Base-by-base conservation (phyloP, 1,284 basidiomycete genomes). In the Cryptococcus sp. region DNA sequence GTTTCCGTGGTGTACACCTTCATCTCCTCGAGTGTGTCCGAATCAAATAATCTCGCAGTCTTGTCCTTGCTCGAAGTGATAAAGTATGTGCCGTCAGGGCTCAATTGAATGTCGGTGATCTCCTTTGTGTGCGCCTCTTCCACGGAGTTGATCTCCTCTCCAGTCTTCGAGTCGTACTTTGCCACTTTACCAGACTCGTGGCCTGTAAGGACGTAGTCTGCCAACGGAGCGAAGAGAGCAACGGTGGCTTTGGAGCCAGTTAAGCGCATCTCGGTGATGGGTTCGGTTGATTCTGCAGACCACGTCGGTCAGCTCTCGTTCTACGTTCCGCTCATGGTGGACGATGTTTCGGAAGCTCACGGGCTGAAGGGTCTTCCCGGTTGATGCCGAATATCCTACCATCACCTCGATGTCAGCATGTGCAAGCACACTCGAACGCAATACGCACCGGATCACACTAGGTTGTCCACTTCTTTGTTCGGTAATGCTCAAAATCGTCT, bases 21-120 rank as follows among this genome's bases (percentile, higher is more conserved):
- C 81, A 99, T 88, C 50, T 94, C 88, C 68, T 87, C 85, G 23
- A 99, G 82, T 17, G 87, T 90, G 76, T 90, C 89, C 42, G 90
- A 89, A 75, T 96, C 92, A 73, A 95, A 91, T 79, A 96, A 83
- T 81, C 92, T 87, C 23, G 96, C 91, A 40, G 87, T 88, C 82
- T 99, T 98, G 80, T 99, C 96, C 81, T 97, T 97, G 80, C 89
- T 91, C 70, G 90, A 90, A 3, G 96, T 99, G 76, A 98, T 85
- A 77, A 97, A 96, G 80, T 98, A 98, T 23, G 92, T 90, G 57
- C 90, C 84, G 78, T 99, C 96, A 27, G 86, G 85, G 68, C 88
- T 88, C 68, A 98, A 80, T 78, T 99, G 96, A 60, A 99, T 81
- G 79, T 99, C 96, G 38, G 94, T 97, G 54, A 96, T 89, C 61